Evolutionary conservation across 2,329 filamentous ascomycete genomes (phyloP).

Genomic region (Paracorniculantispora psalliotae): DNA sequence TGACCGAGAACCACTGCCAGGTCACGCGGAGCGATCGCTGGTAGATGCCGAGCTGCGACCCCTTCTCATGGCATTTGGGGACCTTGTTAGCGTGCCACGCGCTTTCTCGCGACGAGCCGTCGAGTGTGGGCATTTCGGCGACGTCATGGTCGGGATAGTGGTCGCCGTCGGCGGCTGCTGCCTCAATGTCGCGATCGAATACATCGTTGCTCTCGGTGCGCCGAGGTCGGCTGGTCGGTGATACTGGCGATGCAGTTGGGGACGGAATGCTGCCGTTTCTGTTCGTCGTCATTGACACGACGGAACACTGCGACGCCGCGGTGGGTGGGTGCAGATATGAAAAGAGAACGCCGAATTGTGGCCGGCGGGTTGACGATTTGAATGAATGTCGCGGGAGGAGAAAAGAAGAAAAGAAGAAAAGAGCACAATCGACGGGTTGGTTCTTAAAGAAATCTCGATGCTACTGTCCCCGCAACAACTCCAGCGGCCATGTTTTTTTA

Average conservation of each 20-base stretch:
- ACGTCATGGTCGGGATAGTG: too few species aligned
- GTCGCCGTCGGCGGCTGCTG: neutral
- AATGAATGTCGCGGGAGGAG: too few species aligned
- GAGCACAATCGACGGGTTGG: too few species aligned
- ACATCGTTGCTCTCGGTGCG: neutral
- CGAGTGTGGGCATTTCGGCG: too few species aligned
- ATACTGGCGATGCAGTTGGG: neutral
- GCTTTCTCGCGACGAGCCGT: too few species aligned
- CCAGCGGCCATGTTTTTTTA: too few species aligned
- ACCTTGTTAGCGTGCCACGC: too few species aligned
- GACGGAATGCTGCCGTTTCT: neutral
- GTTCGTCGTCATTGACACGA: neutral
- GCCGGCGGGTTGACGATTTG: too few species aligned
- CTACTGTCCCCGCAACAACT: too few species aligned
- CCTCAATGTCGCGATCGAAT: neutral
- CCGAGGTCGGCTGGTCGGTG: neutral
- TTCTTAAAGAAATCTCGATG: too few species aligned
- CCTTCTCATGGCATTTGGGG: neutral
- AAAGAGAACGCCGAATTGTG: neutral
- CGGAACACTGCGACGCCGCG: neutral
- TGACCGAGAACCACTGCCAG: conserved; percentile 27
- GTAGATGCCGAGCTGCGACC: neutral
- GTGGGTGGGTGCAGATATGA: neutral
- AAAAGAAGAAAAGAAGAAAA: too few species aligned
- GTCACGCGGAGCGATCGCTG: conserved; percentile 13